These are phyloP conservation scores for Mycena vitilis DNA, from an alignment of 768 basidiomycete species.

Conservation along the genomic window DNA sequence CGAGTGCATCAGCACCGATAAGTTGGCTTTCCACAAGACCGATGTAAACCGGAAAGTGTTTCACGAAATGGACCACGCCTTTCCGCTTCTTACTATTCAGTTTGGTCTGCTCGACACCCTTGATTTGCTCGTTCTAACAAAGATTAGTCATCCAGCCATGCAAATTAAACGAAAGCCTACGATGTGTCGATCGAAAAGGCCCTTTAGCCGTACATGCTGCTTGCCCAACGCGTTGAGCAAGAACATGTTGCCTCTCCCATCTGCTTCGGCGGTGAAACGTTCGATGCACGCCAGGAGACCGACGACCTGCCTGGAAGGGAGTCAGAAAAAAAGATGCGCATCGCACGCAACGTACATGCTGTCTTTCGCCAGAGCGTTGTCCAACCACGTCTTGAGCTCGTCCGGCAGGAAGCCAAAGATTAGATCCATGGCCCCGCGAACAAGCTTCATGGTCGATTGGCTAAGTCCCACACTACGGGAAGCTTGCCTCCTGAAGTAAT, in stretches of 20 bases:
- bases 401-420: constrained; percentile 93
- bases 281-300: constrained; percentile 87
- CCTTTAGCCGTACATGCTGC: constrained; percentile 81
- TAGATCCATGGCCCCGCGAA: constrained; percentile 91
- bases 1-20: constrained; percentile 77
- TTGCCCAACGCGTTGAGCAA: constrained; percentile 79
- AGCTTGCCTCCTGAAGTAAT: constrained; percentile 95
- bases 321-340: constrained; percentile 5
- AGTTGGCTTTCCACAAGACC: constrained; percentile 87
- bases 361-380: constrained; percentile 80
- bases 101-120: constrained; percentile 90
- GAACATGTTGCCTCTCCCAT: constrained; percentile 84
- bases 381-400: constrained; percentile 89
- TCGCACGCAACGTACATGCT: constrained; percentile 63
- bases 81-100: constrained; percentile 92
- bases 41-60: constrained; percentile 92
- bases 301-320: constrained; percentile 76
- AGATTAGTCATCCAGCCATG: background rate
- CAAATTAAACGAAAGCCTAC: constrained; percentile 51
- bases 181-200: constrained; percentile 81
- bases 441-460: constrained; percentile 78
- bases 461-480: constrained; percentile 75
- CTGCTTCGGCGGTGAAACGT: constrained; percentile 78
- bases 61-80: constrained; percentile 92
- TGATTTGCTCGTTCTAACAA: constrained; percentile 84